Conservation (phyloP, 768 basidiomycete genomes). For the Lyophyllum semitale region DNA sequence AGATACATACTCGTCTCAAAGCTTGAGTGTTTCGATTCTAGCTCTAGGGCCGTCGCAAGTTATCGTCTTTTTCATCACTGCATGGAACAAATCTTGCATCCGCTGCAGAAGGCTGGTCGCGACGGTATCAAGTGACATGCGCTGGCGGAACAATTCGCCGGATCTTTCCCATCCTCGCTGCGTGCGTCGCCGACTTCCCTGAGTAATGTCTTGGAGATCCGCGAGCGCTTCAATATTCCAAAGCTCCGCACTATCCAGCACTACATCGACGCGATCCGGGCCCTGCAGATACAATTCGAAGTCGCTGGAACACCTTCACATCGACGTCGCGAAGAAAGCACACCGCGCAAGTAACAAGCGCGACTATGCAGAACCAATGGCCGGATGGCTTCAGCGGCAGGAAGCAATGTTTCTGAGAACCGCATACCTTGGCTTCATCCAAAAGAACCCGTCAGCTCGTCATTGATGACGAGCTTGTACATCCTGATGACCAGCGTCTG, state of each 20-base stretch:
- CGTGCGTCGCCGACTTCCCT: slow-evolving; percentile 18
- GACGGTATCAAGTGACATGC: slow-evolving; percentile 31
- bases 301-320: too few relatives aligned
- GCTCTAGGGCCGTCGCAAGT: not conserved
- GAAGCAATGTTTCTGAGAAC: slow-evolving; percentile 26
- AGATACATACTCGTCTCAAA: slow-evolving; percentile 1
- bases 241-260: slow-evolving; percentile 31
- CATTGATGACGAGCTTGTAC: not conserved
- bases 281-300: not conserved
- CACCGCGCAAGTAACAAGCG: slow-evolving; percentile 21
- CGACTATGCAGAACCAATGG: slow-evolving; percentile 33
- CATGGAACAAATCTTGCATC: slow-evolving; percentile 21
- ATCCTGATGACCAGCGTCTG: slow-evolving; percentile 2
- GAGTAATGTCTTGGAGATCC: slow-evolving; percentile 39
- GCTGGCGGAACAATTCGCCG: slow-evolving; percentile 29
- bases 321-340: too few relatives aligned
- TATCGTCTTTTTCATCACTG: slow-evolving; percentile 3
- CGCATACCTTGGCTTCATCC: slow-evolving; percentile 27
- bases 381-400: slow-evolving; percentile 27
- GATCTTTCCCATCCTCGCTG: slow-evolving; percentile 33
- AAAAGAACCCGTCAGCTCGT: not conserved
- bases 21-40: not conserved
- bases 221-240: slow-evolving; percentile 41
- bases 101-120: slow-evolving; percentile 26
- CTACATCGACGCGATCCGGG: not conserved